Base-by-base conservation (phyloP, 2,329 filamentous ascomycete species). In the Volutella citrinella region DNA sequence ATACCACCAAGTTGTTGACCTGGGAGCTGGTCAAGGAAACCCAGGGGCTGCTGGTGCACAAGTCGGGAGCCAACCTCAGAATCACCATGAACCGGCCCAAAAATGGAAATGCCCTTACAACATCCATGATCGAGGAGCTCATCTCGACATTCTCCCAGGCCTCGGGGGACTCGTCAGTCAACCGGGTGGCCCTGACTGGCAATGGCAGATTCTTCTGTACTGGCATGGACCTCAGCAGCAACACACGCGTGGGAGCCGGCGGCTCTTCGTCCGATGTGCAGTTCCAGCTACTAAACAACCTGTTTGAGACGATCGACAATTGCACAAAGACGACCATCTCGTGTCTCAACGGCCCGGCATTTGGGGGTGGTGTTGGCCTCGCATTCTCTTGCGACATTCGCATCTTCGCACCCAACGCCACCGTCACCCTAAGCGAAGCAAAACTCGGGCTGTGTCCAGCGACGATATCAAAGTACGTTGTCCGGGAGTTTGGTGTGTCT, bases 361-460 rank as follows among this genome's bases (percentile, higher is more conserved):
- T 64, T 34, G 66, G 65, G 3, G 66, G 64, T 3, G 67, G 67
- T 1, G 63, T 68, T 3, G 66, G 66, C 0, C 48, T 70, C 1
- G 63, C 61, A 1, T 66, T 68, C 42, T 53, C 55, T 2, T 70
- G 65, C 42, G 65, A 70, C 34, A 45, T 69, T 10, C 54, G 65
- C 6, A 34, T 61, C 7, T 42, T 32, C 18, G 33, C 27, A 10
- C 27, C 27, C 7, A 23, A 20, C 3, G 51, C 52, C 6, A 45
- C 26, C 3, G 43, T 57, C 10, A 64, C 54, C 2, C 46, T 70
- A 5, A 66, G 56, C 38, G 65, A 70, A 29, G 61, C 60, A 5
- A 66, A 63, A 31, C 45, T 64, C 2, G 63, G 59, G 0, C 42
- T 67, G 6, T 59, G 56, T 33, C 55, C 63, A 2, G 63, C 61